These are phyloP conservation scores for Clonostachys chloroleuca DNA, from an alignment of 2,329 filamentous ascomycete species.

Conservation along the genomic window DNA sequence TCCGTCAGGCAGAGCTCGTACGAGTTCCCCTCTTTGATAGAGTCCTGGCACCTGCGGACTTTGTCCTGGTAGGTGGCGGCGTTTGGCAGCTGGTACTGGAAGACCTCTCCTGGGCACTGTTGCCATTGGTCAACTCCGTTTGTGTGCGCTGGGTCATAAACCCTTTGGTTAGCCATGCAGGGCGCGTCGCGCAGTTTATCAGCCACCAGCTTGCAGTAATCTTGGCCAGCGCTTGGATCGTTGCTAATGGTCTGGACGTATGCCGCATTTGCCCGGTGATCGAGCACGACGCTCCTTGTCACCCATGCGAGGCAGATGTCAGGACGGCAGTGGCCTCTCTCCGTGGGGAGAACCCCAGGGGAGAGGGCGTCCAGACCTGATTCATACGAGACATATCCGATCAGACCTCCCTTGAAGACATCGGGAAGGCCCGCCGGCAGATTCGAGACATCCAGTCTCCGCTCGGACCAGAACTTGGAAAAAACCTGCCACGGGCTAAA, in stretches of 20 bases:
- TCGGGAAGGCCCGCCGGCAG: neutral
- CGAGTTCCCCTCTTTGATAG: constrained; percentile 6
- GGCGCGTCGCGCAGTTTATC: neutral
- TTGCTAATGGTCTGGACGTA: constrained; percentile 5
- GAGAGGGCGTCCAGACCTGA: constrained; percentile 14
- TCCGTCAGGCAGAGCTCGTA: constrained; percentile 9
- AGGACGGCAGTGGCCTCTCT: constrained; percentile 5
- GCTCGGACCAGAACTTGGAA: neutral
- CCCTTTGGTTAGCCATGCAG: neutral
- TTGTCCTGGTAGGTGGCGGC: constrained; percentile 5
- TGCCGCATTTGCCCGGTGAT: constrained; percentile 1
- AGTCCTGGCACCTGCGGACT: constrained; percentile 6
- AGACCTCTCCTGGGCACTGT: neutral
- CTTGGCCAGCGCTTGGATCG: neutral
- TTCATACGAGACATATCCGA: constrained; percentile 9
- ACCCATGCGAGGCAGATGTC: constrained; percentile 5
- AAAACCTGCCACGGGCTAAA: neutral
- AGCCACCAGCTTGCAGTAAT: neutral
- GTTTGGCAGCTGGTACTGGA: neutral
- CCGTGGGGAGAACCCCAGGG: constrained; percentile 14
- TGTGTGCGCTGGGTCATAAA: too few species aligned
- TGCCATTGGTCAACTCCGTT: too few species aligned
- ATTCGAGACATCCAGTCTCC: neutral
- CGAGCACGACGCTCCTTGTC: constrained; percentile 7
- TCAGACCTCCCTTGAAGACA: constrained; percentile 8